A percentile compares a stretch with the other conserved stretches of the same genome.
phyloP scores from a whole-genome alignment of 495 filamentous ascomycete species.

The Glarea lozoyensis region DNA sequence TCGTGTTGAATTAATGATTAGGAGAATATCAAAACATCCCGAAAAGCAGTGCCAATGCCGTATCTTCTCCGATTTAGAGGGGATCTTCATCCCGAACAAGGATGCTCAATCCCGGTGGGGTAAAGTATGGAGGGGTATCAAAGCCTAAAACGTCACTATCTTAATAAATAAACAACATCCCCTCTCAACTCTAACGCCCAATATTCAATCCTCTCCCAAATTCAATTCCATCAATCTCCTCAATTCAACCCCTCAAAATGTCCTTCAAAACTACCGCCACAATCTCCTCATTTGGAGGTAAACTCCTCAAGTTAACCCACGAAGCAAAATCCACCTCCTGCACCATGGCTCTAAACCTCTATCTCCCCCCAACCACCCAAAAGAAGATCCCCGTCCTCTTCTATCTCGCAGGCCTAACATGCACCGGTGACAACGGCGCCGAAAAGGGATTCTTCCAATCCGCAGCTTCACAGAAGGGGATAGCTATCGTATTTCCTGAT shows the following conservation, averaged over 20 bases:
- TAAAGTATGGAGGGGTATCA: constrained; percentile 17
- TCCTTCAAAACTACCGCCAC: constrained; percentile 76
- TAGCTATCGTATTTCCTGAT: constrained; percentile 89
- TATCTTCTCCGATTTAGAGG: constrained; percentile 9
- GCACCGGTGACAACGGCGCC: constrained; percentile 89
- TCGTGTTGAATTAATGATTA: too few species aligned
- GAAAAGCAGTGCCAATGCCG: constrained; percentile 9
- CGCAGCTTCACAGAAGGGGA: constrained; percentile 61
- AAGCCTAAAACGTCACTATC: constrained; percentile 18
- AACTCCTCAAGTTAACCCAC: constrained; percentile 89
- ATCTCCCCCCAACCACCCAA: constrained; percentile 50
- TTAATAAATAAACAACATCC: constrained; percentile 4
- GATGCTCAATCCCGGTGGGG: constrained; percentile 12
- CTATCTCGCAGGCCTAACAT: constrained; percentile 91
- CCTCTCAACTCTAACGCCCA: background rate
- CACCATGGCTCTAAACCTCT: constrained; percentile 63
- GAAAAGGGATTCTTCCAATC: constrained; percentile 97
- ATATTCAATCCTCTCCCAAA: background rate
- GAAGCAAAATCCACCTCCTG: constrained; percentile 59
- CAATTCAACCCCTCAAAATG: constrained; percentile 12
- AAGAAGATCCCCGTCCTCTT: constrained; percentile 76
- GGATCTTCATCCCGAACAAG: constrained; percentile 13
- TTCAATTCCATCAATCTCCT: constrained; percentile 2
- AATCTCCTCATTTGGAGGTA: constrained; percentile 89
- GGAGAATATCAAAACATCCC: background rate